Evolutionary conservation across 768 basidiomycete genomes (phyloP), one percentile per base, ranked within the genome.

Genomic region (Collybiopsis confluens): DNA sequence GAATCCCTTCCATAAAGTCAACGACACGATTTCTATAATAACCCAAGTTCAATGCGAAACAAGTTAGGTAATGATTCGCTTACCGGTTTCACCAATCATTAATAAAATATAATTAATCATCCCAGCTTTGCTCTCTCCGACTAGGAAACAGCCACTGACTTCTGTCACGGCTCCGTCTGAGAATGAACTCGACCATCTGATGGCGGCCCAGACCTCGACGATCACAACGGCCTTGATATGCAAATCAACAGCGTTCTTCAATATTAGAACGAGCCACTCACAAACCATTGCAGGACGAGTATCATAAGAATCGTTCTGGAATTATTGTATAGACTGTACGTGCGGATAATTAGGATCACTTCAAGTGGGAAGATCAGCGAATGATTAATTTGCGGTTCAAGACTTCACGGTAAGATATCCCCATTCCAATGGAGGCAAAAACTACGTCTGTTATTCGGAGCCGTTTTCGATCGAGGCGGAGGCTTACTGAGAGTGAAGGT

Each of bases 331-430:
- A 49, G 35, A 20, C 10, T 18, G 30, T 36, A 49, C 4, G 47
- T 36, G 23, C 47, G 47, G 4, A 49, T 1, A 1, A 49, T 49
- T 9, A 49, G 15, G 18, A 49, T 49, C 13, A 49, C 47, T 49
- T 21, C 4, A 33, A 13, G 30, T 27, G 15, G 15, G 10, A 13
- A 2, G 2, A 18, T 10, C 30, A 16, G 27, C 26, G 13, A 13
- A n/a, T n/a, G 35, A 15, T 16, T 15, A 42, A 16, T 8, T 5
- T 23, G 21, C 7, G 13, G 1, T 27, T 1, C 10, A 15, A 9
- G 15, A 49, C 47, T 8, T 20, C 5, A 49, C 47, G 30, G 16
- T 35, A 30, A 49, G 47, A 49, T 36, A 49, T 49, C 27, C 47
- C 47, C 13, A 49, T 36, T 8, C 47, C 47, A 21, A 35, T 15